Base-by-base conservation (phyloP, 495 filamentous ascomycete genomes). In the Neurospora sp. region DNA sequence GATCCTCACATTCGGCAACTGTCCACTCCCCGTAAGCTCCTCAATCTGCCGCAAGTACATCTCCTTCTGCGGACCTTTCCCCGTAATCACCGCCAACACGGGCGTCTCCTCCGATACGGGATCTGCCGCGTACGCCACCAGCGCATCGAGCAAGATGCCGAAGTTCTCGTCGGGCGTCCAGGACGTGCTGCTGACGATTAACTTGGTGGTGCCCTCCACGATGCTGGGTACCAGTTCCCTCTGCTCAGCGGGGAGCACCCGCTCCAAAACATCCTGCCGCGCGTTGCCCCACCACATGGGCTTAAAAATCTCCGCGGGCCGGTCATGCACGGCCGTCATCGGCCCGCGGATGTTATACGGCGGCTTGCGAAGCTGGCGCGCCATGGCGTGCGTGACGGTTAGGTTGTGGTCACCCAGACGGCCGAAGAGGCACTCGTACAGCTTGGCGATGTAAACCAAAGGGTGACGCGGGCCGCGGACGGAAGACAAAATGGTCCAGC, bases 91-190 rank as follows among this genome's bases (percentile, higher is more conserved):
- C 1, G 89, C 94, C 3, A 98, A 82, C 9, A 90, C 12, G 0
- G 79, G 79, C 2, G 48, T 42, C 72, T 68, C 27, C 74, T 75
- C 14, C 76, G 79, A 27, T 77, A 71, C 75, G 73, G 72, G 76
- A 69, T 70, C 73, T 65, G 73, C 84, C 72, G 81, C 87, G 77
- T 97, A 97, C 20, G 81, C 81, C 27, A 90, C 85, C 9, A 99
- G 84, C 1, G 94, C 94, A 39, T 93, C 88, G n/a, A 99, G 92
- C 6, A 99, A 86, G 53, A 98, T 80, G 3, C 88, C 90, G 78
- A 99, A 98, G 82, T 99, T 96, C 82, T 99, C 96, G 80, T 99
- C 96, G 0, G 93, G 88, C 2, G 96, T 99, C 96, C 96, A 99
- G 35, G 93, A 96, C 0, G 96, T 99, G 42, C 93, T 92, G 83